Conservation (phyloP, 140 eudicot genomes). For the Oenanthe javanica region DNA sequence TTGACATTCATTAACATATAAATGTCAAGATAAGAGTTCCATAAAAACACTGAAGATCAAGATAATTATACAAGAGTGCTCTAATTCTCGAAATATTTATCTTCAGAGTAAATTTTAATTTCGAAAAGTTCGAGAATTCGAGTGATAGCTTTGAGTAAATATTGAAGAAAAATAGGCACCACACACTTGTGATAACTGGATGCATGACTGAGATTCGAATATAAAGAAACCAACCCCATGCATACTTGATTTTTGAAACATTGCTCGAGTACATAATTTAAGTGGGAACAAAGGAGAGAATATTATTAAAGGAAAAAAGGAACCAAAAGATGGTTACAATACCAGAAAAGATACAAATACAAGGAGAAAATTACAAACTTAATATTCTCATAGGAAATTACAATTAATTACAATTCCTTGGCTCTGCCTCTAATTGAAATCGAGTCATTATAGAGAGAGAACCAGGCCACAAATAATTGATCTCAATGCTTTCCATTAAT, state of each 20-base stretch:
- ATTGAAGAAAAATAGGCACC: not conserved
- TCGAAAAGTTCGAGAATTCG: no score
- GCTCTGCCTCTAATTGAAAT: not conserved
- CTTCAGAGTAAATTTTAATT: no score
- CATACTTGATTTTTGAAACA: not conserved
- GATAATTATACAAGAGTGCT: no score
- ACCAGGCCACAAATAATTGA: not conserved
- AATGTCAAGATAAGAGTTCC: no score
- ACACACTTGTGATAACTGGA: not conserved
- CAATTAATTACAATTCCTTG: slow-evolving; percentile 4
- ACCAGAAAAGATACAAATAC: not conserved
- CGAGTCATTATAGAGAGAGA: not conserved
- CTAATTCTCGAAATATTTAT: no score
- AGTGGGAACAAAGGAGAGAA: not conserved
- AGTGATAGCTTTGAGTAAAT: not conserved
- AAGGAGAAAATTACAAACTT: not conserved
- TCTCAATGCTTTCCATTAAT: not conserved
- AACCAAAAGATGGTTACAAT: not conserved
- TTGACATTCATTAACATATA: not conserved
- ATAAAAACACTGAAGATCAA: no score
- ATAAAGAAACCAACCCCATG: not conserved
- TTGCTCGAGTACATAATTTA: not conserved
- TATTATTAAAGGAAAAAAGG: not conserved
- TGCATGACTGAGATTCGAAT: not conserved
- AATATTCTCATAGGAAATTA: not conserved